phyloP scores from a whole-genome alignment of 164 flowering plant genomes.

The Echeveria elegans region DNA sequence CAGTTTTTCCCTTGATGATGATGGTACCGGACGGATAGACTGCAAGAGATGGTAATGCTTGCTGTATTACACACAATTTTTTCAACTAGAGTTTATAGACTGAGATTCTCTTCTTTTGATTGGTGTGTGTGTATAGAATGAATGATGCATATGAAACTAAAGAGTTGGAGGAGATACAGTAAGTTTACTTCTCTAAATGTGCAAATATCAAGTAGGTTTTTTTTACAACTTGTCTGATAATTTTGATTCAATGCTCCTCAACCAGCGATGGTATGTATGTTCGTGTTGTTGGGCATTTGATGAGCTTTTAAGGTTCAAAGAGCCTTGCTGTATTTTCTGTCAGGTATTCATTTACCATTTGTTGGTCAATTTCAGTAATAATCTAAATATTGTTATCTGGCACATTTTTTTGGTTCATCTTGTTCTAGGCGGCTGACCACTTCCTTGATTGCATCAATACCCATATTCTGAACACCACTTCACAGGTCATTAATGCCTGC shows the following conservation, averaged over 20 bases:
- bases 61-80: no score
- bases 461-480: constrained; percentile 32
- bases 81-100: background rate
- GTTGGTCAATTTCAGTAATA: background rate
- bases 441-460: constrained; percentile 44
- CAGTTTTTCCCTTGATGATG: constrained; percentile 45
- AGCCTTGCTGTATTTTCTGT: constrained; percentile 43
- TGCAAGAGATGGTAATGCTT: constrained; percentile 68
- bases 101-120: background rate
- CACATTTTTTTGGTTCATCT: background rate
- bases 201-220: background rate
- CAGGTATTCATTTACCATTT: constrained; percentile 23
- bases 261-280: constrained; percentile 56
- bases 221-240: background rate
- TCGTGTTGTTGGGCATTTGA: constrained; percentile 47
- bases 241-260: background rate
- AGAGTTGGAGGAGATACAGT: constrained; percentile 51
- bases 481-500: constrained; percentile 25
- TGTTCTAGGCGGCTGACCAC: constrained; percentile 55
- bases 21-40: constrained; percentile 55
- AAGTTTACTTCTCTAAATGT: constrained; percentile 3
- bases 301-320: constrained; percentile 34
- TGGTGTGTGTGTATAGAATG: constrained; percentile 29
- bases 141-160: constrained; percentile 43
- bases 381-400: no score